phyloP scores from a whole-genome alignment of 306 rosid genomes.

The Styphnolobium japonicum region DNA sequence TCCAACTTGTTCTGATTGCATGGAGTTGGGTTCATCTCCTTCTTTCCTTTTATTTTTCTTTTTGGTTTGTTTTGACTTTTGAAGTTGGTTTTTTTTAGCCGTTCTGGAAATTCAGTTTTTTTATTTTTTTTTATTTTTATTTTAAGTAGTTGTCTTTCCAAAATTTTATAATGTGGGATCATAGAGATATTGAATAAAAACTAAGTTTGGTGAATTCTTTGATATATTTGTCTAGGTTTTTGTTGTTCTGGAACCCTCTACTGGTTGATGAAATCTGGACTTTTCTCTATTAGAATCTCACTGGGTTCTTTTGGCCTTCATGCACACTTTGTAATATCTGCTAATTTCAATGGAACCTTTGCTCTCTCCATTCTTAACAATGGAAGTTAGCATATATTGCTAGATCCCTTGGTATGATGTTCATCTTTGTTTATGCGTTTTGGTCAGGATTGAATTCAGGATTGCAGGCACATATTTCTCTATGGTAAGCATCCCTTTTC shows the following conservation, averaged over 20 bases:
- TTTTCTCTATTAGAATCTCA: slow-evolving; percentile 20
- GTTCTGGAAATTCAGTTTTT: slow-evolving; percentile 21
- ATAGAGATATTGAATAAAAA: not conserved
- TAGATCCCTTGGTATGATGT: slow-evolving; percentile 44
- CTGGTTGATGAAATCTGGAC: slow-evolving; percentile 31
- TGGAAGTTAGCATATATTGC: slow-evolving; percentile 19
- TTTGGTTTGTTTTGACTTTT: not conserved
- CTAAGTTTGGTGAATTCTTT: slow-evolving; percentile 4
- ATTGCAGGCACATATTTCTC: slow-evolving; percentile 40
- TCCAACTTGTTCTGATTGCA: slow-evolving; percentile 25
- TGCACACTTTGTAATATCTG: slow-evolving; percentile 8
- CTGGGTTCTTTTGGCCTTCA: slow-evolving; percentile 1
- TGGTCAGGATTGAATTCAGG: slow-evolving; percentile 59
- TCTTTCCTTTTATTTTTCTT: not conserved
- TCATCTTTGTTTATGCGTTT: slow-evolving; percentile 35
- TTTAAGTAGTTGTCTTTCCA: not conserved
- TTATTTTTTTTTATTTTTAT: not conserved
- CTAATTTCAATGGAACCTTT: not conserved
- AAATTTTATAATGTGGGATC: not conserved
- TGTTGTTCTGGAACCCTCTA: slow-evolving; percentile 3
- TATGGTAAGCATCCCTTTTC: slow-evolving; percentile 61
- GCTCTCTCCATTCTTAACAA: not conserved
- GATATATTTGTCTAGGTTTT: not conserved
- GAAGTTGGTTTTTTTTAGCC: not conserved
- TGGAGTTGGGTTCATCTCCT: slow-evolving; percentile 7